phyloP scores from a whole-genome alignment of 176 grass and related monocot genomes.

The Triticum turgidum region DNA sequence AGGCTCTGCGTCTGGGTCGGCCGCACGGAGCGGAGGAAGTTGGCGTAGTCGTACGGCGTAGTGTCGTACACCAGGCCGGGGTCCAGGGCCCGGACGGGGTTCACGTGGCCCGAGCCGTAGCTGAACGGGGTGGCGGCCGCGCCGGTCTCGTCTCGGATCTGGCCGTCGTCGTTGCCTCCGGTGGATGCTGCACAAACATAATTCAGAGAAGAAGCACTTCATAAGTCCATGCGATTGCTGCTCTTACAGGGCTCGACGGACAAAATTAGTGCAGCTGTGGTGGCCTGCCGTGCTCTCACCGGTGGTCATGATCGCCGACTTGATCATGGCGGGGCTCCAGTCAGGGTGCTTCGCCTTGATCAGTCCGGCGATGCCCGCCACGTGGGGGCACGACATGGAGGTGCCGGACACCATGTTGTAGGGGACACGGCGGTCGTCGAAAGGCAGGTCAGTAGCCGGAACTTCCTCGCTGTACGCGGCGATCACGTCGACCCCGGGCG shows the following conservation, averaged over 20 bases:
- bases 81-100: slow-evolving; percentile 53
- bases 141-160: slow-evolving; percentile 37
- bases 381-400: slow-evolving; percentile 84
- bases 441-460: slow-evolving; percentile 26
- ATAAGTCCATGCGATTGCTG: neutral
- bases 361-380: slow-evolving; percentile 51
- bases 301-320: slow-evolving; percentile 83
- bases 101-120: slow-evolving; percentile 56
- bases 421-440: slow-evolving; percentile 46
- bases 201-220: too few species aligned
- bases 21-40: slow-evolving; percentile 53
- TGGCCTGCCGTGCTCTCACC: slow-evolving; percentile 29
- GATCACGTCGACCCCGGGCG: slow-evolving; percentile 57
- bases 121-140: slow-evolving; percentile 51
- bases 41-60: slow-evolving; percentile 54
- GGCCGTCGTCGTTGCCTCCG: slow-evolving; percentile 10
- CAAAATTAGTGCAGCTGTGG: neutral
- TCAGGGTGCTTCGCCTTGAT: slow-evolving; percentile 41
- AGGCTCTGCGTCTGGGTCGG: slow-evolving; percentile 23
- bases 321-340: slow-evolving; percentile 74
- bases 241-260: neutral
- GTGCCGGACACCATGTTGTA: slow-evolving; percentile 67
- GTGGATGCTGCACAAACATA: slow-evolving; percentile 43
- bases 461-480: slow-evolving; percentile 46
- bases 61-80: slow-evolving; percentile 69